Evolutionary conservation across 345 rosid genomes (phyloP), one percentile per base, ranked within the genome.

Genomic region (Viola odorata): DNA sequence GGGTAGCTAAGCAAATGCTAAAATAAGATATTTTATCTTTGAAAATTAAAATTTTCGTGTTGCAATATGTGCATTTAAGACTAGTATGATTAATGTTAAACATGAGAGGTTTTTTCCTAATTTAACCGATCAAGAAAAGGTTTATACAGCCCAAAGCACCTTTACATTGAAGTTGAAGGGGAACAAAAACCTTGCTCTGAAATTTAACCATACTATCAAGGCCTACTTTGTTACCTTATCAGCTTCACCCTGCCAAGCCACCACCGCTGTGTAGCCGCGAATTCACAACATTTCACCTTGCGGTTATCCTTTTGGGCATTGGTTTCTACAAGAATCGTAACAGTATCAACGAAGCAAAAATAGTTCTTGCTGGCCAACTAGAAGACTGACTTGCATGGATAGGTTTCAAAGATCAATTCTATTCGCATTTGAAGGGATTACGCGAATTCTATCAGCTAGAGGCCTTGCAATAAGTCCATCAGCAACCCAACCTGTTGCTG

Each of bases 381-480:
- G 50, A 3, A 10, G 5, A 4, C 8, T 11, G 5, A 6, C 12
- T 47, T 47, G n/a, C 13, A 47, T 7, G 4, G n/a, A 47, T 3
- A 2, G 11, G 13, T n/a, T n/a, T 47, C 50, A 47, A 45, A 7
- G 12, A 3, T 23, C 2, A 11, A 11, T 10, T 41, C 14, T 13
- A 12, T 59, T 32, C 53, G 41, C 37, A 50, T n/a, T 45, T 37
- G 49, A 64, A 17, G 68, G 17, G 45, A 57, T 68, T 13, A 56
- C 23, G 32, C 53, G 76, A 51, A 88, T 83, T 78, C 97, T 82
- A 63, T 65, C 73, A 3, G 95, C 80, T 47, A 76, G 82, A 77
- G 96, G 91, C 80, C 99, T 82, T 7, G 99, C 91, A 60, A 94
- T 81, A 45, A 94, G 95, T 58, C 99, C 95, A 52, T 86, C 90